A percentile compares a stretch with the other conserved stretches of the same genome.
These are phyloP conservation scores for Wakefieldia striispora DNA, from an alignment of 768 basidiomycete genomes.

Conservation along the genomic window DNA sequence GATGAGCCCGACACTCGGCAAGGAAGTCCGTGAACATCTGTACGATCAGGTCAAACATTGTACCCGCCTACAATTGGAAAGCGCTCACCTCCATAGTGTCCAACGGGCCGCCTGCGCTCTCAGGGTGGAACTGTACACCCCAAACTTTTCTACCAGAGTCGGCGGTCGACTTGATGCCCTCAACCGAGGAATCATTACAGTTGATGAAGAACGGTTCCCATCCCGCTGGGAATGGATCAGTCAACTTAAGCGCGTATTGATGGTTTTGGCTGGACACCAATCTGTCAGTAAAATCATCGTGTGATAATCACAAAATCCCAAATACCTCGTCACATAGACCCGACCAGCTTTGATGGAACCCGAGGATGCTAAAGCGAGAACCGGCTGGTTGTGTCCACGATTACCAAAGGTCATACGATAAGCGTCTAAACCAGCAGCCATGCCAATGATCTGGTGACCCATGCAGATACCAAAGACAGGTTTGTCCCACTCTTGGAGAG, in stretches of 20 bases:
- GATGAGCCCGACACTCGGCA: constrained; percentile 68
- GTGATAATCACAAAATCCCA: constrained; percentile 10
- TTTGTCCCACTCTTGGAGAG: constrained; percentile 84
- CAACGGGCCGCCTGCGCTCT: constrained; percentile 96
- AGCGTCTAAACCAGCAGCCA: constrained; percentile 94
- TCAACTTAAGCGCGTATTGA: constrained; percentile 93
- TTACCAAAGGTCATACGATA: constrained; percentile 99
- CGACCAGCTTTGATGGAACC: constrained; percentile 94
- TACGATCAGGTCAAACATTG: constrained; percentile 1
- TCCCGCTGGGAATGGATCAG: constrained; percentile 92
- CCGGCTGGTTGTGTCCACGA: constrained; percentile 98
- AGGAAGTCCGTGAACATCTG: constrained; percentile 97
- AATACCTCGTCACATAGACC: constrained; percentile 90
- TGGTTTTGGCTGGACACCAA: constrained; percentile 76
- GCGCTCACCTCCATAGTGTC: constrained; percentile 89
- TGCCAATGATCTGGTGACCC: constrained; percentile 97
- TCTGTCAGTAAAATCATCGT: constrained; percentile 1
- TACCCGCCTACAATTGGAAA: neutral
- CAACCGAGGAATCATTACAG: constrained; percentile 98
- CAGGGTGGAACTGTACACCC: constrained; percentile 99
- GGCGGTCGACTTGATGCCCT: constrained; percentile 93
- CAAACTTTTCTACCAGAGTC: constrained; percentile 90
- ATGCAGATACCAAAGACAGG: constrained; percentile 99
- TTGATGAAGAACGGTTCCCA: constrained; percentile 99
- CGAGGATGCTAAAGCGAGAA: constrained; percentile 88